Conservation (phyloP, 2,329 filamentous ascomycete species). For the Neopestalotiopsis rosae region DNA sequence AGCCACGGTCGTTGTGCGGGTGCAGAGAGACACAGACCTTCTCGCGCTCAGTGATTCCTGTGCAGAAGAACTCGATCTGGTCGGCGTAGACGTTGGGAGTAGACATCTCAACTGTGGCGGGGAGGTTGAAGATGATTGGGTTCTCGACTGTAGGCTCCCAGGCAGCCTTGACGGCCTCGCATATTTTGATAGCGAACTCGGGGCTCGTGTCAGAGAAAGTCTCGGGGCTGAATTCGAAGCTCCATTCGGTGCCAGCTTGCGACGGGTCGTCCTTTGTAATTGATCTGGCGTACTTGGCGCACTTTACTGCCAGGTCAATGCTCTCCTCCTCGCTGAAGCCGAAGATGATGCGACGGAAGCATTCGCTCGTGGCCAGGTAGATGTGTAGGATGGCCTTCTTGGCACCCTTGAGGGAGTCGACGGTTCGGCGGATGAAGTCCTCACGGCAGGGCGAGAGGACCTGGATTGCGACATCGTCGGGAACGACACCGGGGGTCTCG, state of each 20-base stretch:
- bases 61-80: conserved; percentile 95
- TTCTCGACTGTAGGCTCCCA: conserved; percentile 83
- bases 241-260: conserved; percentile 68
- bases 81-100: conserved; percentile 97
- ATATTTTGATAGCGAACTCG: conserved; percentile 82
- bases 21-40: conserved; percentile 90
- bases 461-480: conserved; percentile 90
- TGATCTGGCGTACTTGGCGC: conserved; percentile 83
- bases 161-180: conserved; percentile 90
- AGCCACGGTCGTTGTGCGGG: conserved; percentile 93
- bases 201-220: conserved; percentile 89
- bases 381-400: conserved; percentile 96
- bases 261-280: conserved; percentile 82
- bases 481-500: conserved; percentile 81
- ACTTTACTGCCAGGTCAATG: conserved; percentile 81
- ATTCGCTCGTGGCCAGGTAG: conserved; percentile 94
- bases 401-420: conserved; percentile 84
- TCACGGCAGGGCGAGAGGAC: conserved; percentile 91
- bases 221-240: conserved; percentile 85
- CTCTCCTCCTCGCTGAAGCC: conserved; percentile 83
- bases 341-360: conserved; percentile 92
- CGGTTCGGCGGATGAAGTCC: conserved; percentile 87
- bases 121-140: conserved; percentile 95
- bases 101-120: conserved; percentile 92
- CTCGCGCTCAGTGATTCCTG: conserved; percentile 80